These are phyloP conservation scores for Clarireedia hainanense DNA, from an alignment of 2,329 filamentous ascomycete species.

Conservation along the genomic window DNA sequence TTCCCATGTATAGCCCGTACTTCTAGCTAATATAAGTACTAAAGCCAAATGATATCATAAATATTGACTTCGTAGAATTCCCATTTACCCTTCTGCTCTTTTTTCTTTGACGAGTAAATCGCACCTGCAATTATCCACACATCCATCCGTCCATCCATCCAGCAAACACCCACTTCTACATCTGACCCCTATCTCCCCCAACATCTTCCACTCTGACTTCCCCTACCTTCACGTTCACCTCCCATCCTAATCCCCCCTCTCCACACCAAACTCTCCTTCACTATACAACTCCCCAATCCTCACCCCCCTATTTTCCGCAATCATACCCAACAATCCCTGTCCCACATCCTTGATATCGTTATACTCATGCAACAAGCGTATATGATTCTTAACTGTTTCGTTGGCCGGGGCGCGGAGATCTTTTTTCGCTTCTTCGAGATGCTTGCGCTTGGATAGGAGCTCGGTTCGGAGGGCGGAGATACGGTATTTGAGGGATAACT, in stretches of 20 bases:
- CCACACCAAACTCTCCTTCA: conserved; percentile 29
- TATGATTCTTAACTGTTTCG: conserved; percentile 52
- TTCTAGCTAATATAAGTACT: background rate
- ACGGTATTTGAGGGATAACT: conserved; percentile 34
- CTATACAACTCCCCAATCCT: conserved; percentile 29
- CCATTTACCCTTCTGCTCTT: background rate
- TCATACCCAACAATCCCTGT: conserved; percentile 56
- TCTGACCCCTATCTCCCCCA: too few relatives aligned
- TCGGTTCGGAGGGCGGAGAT: conserved; percentile 36
- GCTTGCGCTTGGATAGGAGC: conserved; percentile 23
- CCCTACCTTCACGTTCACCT: background rate
- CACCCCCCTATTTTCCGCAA: conserved; percentile 56
- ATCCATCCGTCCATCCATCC: background rate
- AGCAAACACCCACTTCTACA: background rate
- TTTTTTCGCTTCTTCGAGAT: conserved; percentile 31
- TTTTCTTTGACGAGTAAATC: too few relatives aligned
- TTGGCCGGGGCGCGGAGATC: conserved; percentile 32
- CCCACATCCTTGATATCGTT: conserved; percentile 65
- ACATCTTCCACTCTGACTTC: background rate
- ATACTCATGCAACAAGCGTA: conserved; percentile 57
- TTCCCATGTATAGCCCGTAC: too few relatives aligned
- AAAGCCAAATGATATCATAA: conserved; percentile 2
- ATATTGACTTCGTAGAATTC: background rate
- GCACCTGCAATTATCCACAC: too few relatives aligned
- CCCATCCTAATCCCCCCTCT: conserved; percentile 21